phyloP scores from a whole-genome alignment of 345 rosid species.

The Populus pruinosa region DNA sequence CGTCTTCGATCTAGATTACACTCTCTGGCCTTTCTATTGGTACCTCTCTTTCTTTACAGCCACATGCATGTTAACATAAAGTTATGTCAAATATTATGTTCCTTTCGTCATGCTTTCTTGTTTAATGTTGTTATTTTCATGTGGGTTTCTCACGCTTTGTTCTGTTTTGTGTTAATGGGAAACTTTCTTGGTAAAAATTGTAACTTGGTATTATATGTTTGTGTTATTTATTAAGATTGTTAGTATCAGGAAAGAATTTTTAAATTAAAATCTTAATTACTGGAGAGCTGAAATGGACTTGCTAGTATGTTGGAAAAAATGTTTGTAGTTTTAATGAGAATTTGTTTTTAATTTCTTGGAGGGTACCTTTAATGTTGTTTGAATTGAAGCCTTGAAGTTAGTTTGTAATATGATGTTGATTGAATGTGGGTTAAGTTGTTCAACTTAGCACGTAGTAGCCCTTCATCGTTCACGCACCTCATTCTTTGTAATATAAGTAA shows the following conservation, averaged over 20 bases:
- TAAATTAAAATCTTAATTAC: no score
- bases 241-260: not conserved
- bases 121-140: not conserved
- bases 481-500: not conserved
- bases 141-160: not conserved
- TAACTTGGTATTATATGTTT: not conserved
- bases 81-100: not conserved
- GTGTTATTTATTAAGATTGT: not conserved
- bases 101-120: not conserved
- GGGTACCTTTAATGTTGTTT: not conserved
- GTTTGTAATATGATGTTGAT: not conserved
- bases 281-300: not conserved
- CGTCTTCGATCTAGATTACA: conserved; percentile 80
- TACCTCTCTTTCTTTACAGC: conserved; percentile 4
- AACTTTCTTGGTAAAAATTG: not conserved
- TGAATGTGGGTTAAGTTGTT: not conserved
- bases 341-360: not conserved
- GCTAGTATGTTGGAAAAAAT: not conserved
- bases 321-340: not conserved
- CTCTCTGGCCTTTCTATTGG: conserved; percentile 94
- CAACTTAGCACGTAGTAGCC: not conserved
- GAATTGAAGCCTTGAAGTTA: not conserved
- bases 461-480: not conserved
- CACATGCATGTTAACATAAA: no score
- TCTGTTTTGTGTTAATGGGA: not conserved